Base-by-base conservation (phyloP, 768 basidiomycete species). In the Leccinum longicurvipes region DNA sequence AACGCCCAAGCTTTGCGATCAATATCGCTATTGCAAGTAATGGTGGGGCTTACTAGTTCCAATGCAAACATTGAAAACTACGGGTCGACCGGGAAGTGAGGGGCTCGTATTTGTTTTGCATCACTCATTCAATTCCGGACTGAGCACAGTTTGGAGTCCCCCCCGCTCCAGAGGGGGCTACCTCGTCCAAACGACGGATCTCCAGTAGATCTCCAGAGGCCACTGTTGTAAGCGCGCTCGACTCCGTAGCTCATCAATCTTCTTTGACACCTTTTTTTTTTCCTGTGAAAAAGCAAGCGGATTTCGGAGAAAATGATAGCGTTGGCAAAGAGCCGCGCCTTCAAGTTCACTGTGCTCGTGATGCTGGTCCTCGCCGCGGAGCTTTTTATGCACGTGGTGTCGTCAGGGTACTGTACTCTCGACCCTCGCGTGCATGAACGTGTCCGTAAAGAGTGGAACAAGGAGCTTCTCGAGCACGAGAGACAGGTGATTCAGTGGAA, bases 401-500 rank as follows among this genome's bases (percentile, higher is more conserved):
- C 58, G 15, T 8, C 62, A 17, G 61, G 55, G 3, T 58, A 56
- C 23, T 66, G 59, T 36, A 61, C 62, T 10, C 44, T 25, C 2
- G 59, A 64, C 44, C 60, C 62, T 42, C 44, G 25, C 6, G 68
- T 60, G 7, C 57, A 60, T 21, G 57, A 70, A 11, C 62, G 64
- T 4, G 15, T 53, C 3, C 68, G 60, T 10, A 48, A 51, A 31
- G 55, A 66, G n/a, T 69, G 67, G 67, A 46, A 27, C 29, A 55
- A 19, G 17, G 67, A 70, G 17, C 14, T 27, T 4, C 29, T 60
- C 9, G 63, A 51, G 29, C 61, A 68, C 27, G 53, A 70, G 34
- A 56, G 45, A 47, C 57, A 54, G 15, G 55, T 48, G 17, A 51
- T 27, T 1, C 19, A 61, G 12, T 59, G 59, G 27, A 53, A 61